Conservation (phyloP, 2,329 filamentous ascomycete genomes). For the Seiridium unicorne region DNA sequence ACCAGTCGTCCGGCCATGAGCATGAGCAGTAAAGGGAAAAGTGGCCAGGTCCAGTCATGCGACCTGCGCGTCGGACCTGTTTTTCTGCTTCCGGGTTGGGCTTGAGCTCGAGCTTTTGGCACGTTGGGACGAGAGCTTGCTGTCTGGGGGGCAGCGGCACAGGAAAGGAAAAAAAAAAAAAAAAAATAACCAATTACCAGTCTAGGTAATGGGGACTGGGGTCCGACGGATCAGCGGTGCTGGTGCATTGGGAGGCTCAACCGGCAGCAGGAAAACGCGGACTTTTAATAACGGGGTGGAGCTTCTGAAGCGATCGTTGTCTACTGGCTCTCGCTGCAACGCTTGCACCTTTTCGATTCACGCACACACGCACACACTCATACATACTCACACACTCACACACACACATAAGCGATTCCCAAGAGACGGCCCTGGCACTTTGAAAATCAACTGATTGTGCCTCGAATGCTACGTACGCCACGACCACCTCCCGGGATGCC, state of each 20-base stretch:
- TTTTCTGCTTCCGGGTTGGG: neutral
- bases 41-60: neutral
- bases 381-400: no score
- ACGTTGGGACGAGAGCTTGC: neutral
- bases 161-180: no score
- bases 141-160: no score
- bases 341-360: no score
- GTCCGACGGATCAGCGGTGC: neutral
- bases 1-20: neutral
- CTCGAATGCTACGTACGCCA: no score
- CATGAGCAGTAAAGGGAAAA: neutral
- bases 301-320: neutral
- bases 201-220: no score
- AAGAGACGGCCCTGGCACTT: no score
- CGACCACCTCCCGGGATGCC: no score
- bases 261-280: neutral
- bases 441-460: no score
- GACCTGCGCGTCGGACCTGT: neutral
- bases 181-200: no score
- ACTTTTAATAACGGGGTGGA: neutral
- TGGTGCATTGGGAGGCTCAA: neutral
- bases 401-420: no score
- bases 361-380: no score
- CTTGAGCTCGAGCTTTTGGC: neutral
- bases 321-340: neutral